phyloP scores from a whole-genome alignment of 805 yeast species.

The Lachancea sp. region DNA sequence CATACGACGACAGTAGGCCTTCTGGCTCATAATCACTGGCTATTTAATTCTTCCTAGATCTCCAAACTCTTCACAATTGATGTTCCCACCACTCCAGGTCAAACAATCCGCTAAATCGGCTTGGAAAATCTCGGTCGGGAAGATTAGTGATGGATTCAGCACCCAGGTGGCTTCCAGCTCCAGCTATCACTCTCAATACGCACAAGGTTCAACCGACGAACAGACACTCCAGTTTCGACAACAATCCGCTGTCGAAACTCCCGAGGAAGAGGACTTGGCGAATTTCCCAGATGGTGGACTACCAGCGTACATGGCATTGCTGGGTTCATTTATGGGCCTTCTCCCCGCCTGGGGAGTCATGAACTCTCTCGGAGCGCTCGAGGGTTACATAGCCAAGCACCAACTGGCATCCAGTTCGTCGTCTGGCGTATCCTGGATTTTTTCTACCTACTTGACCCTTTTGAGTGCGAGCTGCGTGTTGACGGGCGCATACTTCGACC shows the following conservation, averaged over 20 bases:
- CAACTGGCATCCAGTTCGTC: constrained; percentile 46
- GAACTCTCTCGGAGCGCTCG: constrained; percentile 60
- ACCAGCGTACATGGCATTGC: constrained; percentile 49
- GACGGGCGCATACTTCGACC: constrained; percentile 57
- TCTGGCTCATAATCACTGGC: too few species aligned
- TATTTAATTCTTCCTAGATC: too few species aligned
- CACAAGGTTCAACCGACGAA: neutral
- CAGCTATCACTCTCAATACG: neutral
- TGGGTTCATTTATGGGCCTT: constrained; percentile 57
- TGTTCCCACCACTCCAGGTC: neutral
- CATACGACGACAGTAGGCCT: too few species aligned
- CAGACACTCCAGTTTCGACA: neutral
- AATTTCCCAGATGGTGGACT: constrained; percentile 51
- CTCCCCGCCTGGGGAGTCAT: constrained; percentile 53
- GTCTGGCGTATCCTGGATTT: constrained; percentile 58
- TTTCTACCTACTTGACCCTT: constrained; percentile 51
- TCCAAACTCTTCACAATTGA: neutral
- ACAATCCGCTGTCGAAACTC: neutral
- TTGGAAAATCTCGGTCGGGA: neutral
- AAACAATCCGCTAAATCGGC: neutral
- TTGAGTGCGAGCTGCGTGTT: constrained; percentile 48
- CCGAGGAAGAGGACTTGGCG: constrained; percentile 16
- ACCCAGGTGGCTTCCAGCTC: neutral
- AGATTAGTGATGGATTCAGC: neutral
- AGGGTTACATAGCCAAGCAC: constrained; percentile 49